These are phyloP conservation scores for Leptomonas seymouri DNA, from an alignment of 208 protist genomes.

Conservation along the genomic window DNA sequence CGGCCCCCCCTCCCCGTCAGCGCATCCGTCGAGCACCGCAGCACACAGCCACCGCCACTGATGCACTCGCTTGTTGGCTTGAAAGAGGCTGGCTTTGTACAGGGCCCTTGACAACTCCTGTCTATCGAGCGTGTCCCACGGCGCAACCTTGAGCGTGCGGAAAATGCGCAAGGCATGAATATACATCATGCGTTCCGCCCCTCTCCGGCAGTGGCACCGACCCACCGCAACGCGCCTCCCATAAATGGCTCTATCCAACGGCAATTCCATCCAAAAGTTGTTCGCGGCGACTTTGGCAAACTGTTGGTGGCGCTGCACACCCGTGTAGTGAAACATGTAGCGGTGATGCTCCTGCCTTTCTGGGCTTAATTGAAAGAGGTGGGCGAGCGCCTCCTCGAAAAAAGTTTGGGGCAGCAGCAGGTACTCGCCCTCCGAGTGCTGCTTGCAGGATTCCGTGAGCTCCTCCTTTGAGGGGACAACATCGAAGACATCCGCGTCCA, in stretches of 20 bases:
- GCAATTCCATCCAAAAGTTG: constrained; percentile 75
- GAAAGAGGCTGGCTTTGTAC: constrained; percentile 18
- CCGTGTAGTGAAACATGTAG: constrained; percentile 58
- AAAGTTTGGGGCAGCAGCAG: constrained; percentile 1
- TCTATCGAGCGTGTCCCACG: constrained; percentile 39
- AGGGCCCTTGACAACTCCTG: constrained; percentile 13
- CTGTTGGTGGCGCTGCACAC: constrained; percentile 41
- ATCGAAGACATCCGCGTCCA: constrained; percentile 59
- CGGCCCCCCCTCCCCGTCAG: neutral
- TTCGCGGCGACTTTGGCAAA: constrained; percentile 36
- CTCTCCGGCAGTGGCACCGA: constrained; percentile 49
- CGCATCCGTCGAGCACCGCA: constrained; percentile 2
- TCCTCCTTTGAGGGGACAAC: constrained; percentile 26
- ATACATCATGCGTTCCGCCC: constrained; percentile 55
- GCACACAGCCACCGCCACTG: constrained; percentile 23
- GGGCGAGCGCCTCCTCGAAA: constrained; percentile 31
- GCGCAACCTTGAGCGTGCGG: constrained; percentile 34
- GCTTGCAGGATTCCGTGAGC: neutral
- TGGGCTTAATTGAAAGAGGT: constrained; percentile 15
- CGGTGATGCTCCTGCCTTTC: neutral
- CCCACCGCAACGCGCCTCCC: constrained; percentile 56
- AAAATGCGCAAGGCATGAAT: constrained; percentile 70
- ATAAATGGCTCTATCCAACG: constrained; percentile 42
- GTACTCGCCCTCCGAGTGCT: neutral
- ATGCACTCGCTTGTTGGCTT: neutral